Evolutionary conservation across 371 early-diverging fungal genomes (phyloP), one percentile per base, ranked within the genome.

Genomic region (Mucor ambiguus): DNA sequence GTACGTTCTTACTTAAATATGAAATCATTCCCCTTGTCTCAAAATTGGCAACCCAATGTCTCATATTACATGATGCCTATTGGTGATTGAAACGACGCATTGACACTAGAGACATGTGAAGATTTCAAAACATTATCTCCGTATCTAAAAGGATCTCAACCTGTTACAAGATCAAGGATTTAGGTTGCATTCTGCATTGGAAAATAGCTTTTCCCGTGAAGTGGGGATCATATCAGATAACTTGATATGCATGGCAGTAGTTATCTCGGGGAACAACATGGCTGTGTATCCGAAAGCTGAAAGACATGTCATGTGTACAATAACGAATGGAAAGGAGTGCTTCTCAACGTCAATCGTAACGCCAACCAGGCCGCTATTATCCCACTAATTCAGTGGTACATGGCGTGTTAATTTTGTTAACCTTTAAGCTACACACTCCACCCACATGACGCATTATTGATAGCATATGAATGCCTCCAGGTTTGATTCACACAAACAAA

Each of bases 1-100:
- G 29, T 11, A 14, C 29, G 5, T 18, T 30, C 54, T 54, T 54
- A 10, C 26, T 54, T 54, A 54, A 32, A 56, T 56, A 56, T 56
- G 57, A 22, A 33, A 32, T 56, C 52, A 52, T 52, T 28, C 28
- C 52, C 52, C 24, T 52, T 52, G 52, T 52, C 52, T 52, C 24
- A 52, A 52, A 52, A 52, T 52, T 46, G n/a, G 3, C 10, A 46
- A 22, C 5, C 54, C 54, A 54, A 49, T 56, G 57, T 56, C 57
- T 56, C 57, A 56, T 32, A 56, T 56, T 56, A 56, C 57, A 33
- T 32, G 57, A 56, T 56, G n/a, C 18, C 30, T 56, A n/a, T 32
- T 30, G 10, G 10, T 10, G 11, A 56, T 56, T 52, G 14, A 52
- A 52, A 52, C 46, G 46, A 46, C 46, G 46, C 46, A 52, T 28